These are phyloP conservation scores for Ascochyta pisi DNA, from an alignment of 2,329 filamentous ascomycete genomes.

Conservation along the genomic window DNA sequence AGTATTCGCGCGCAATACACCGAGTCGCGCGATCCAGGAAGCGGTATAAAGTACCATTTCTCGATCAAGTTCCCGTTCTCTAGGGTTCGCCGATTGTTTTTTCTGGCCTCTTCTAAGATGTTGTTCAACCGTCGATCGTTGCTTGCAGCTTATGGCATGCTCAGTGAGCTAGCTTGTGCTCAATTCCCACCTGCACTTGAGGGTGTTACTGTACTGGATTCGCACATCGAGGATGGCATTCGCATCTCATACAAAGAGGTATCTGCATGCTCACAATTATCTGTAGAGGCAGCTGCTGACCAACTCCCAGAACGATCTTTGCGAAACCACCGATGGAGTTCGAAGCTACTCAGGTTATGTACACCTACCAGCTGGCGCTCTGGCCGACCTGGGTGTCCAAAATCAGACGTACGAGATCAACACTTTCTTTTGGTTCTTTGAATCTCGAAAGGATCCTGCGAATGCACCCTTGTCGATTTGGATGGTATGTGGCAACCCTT, in stretches of 20 bases:
- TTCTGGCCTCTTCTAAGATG: conserved; percentile 12
- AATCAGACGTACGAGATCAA: conserved; percentile 54
- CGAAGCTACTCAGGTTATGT: conserved; percentile 67
- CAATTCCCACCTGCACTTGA: conserved; percentile 52
- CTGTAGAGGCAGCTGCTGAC: background rate
- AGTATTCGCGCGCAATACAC: background rate
- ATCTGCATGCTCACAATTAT: background rate
- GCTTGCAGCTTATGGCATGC: conserved; percentile 21
- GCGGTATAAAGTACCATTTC: conserved; percentile 5
- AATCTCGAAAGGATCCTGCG: conserved; percentile 25
- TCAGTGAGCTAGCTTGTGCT: conserved; percentile 27
- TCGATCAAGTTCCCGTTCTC: background rate
- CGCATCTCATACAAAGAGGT: conserved; percentile 56
- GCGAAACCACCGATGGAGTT: conserved; percentile 64
- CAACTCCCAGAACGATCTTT: conserved; percentile 52
- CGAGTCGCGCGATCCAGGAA: background rate
- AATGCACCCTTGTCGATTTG: conserved; percentile 24
- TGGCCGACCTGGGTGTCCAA: conserved; percentile 44
- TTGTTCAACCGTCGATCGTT: conserved; percentile 11
- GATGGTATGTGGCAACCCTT: background rate
- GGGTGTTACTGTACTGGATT: conserved; percentile 49
- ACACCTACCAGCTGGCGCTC: conserved; percentile 58
- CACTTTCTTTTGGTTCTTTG: conserved; percentile 34
- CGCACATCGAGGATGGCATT: conserved; percentile 49
- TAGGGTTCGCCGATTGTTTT: background rate